Conservation (phyloP, 2,329 filamentous ascomycete species). For the Zelopaecilomyces penicillatus region DNA sequence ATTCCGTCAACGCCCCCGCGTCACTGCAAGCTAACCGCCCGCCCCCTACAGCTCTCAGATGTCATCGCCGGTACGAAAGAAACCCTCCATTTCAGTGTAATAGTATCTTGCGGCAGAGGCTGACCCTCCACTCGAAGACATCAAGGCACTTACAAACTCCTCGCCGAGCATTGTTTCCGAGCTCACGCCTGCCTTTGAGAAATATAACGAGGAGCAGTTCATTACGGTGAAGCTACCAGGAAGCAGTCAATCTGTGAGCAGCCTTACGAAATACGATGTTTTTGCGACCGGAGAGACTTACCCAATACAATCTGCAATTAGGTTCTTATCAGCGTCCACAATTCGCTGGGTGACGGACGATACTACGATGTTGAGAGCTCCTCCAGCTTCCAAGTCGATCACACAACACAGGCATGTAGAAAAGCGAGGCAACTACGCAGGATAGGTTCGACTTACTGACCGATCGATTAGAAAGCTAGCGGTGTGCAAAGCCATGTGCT, state of each 20-base stretch:
- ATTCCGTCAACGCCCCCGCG: constrained; percentile 4
- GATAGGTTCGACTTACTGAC: constrained; percentile 9
- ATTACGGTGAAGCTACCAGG: constrained; percentile 82
- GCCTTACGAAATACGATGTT: no score
- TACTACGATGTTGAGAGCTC: constrained; percentile 89
- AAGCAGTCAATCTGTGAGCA: constrained; percentile 51
- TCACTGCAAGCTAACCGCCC: constrained; percentile 20
- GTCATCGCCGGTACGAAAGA: constrained; percentile 66
- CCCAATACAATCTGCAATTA: constrained; percentile 17
- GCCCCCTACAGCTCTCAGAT: constrained; percentile 60
- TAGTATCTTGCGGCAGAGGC: constrained; percentile 1
- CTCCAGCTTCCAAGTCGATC: constrained; percentile 83
- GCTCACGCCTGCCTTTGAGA: constrained; percentile 76
- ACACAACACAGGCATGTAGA: constrained; percentile 58
- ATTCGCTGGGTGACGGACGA: constrained; percentile 66
- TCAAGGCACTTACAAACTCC: constrained; percentile 74
- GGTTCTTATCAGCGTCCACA: constrained; percentile 82
- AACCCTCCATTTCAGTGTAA: no score
- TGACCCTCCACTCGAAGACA: constrained; percentile 50
- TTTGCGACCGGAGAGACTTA: no score
- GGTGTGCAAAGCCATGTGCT: constrained; percentile 69
- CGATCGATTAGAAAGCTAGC: constrained; percentile 62
- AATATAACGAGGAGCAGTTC: constrained; percentile 96
- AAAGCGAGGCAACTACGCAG: background rate
- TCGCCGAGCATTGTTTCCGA: constrained; percentile 59